These are phyloP conservation scores for Selenicereus undatus DNA, from an alignment of 148 eudicot species.

Conservation along the genomic window DNA sequence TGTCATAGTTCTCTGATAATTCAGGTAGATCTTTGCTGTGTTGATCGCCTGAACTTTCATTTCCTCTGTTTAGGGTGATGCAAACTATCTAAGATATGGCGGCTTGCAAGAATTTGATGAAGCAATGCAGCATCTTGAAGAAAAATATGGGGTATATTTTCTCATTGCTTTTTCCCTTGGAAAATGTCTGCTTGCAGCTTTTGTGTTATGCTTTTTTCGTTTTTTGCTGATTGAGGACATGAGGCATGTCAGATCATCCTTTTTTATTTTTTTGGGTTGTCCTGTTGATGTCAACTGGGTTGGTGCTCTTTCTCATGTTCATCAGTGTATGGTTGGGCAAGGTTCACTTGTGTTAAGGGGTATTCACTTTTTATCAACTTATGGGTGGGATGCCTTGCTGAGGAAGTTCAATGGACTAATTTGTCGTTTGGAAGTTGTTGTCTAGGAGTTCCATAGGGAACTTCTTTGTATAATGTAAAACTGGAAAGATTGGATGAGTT, in stretches of 20 bases:
- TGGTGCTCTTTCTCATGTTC: neutral
- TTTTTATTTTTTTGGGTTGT: too few relatives aligned
- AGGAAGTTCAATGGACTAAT: neutral
- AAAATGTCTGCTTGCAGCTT: neutral
- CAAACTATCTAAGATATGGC: conserved; percentile 70
- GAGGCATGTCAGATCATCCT: neutral
- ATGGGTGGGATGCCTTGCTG: neutral
- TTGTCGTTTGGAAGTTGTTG: neutral
- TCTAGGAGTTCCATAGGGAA: neutral
- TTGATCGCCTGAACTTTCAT: neutral
- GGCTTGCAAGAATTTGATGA: conserved; percentile 93
- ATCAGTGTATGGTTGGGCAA: neutral
- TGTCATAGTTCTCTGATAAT: neutral
- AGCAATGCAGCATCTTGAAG: conserved; percentile 99
- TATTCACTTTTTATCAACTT: neutral
- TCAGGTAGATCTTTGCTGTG: neutral
- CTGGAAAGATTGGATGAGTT: neutral
- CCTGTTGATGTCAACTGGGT: neutral
- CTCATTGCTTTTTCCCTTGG: neutral
- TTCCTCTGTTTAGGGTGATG: conserved; percentile 73
- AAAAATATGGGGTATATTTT: conserved; percentile 64
- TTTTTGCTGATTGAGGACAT: too few relatives aligned
- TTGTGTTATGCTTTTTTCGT: neutral
- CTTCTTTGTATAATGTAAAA: neutral
- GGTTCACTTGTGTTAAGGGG: neutral